Conservation (phyloP, 345 rosid species). For the Ricinus communis region DNA sequence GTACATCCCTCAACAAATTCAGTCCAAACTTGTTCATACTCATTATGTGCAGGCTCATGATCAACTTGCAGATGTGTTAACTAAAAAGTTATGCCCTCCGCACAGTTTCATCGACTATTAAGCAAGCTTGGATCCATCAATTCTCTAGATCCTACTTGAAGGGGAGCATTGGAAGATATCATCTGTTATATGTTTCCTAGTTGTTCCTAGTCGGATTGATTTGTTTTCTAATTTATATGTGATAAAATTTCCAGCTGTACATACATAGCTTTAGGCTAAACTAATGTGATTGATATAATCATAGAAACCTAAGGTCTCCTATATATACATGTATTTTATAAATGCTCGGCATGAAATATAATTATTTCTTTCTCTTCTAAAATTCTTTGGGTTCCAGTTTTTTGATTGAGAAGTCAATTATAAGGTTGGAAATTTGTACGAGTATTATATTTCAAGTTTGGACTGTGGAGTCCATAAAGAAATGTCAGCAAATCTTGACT, state of each 20-base stretch:
- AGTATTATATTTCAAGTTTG: background rate
- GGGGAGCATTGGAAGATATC: background rate
- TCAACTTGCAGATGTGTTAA: background rate
- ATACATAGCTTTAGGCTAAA: too few species aligned
- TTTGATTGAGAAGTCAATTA: background rate
- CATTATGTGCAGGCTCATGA: background rate
- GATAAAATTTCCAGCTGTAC: too few species aligned
- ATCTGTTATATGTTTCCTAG: too few species aligned
- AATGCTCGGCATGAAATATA: too few species aligned
- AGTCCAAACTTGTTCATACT: background rate
- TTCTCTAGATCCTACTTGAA: background rate
- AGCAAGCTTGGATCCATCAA: background rate
- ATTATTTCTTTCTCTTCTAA: too few species aligned
- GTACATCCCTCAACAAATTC: background rate
- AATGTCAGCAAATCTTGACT: conserved; percentile 35
- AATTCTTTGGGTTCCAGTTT: background rate
- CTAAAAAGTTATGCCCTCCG: background rate
- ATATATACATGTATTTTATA: too few species aligned
- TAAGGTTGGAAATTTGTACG: background rate
- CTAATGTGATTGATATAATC: too few species aligned
- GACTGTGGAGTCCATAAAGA: background rate
- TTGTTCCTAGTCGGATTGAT: too few species aligned
- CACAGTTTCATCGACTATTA: background rate
- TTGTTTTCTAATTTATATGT: too few species aligned
- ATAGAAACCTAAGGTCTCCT: too few species aligned